Evolutionary conservation across 345 rosid genomes (phyloP), one percentile per base, ranked within the genome.

Genomic region (thale cress (Arabidopsis thaliana)): DNA sequence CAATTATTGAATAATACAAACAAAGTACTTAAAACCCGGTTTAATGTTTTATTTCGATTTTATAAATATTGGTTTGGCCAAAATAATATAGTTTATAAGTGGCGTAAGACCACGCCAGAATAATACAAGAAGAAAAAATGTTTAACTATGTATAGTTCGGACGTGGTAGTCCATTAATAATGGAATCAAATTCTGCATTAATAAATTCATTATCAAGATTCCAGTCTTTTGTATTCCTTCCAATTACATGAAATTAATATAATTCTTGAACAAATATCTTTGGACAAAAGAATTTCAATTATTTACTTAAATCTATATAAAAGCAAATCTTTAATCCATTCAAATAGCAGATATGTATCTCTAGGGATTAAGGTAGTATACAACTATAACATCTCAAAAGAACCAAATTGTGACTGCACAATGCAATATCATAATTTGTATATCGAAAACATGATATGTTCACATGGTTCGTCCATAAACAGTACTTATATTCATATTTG

Each of bases 151-250:
- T 69, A 62, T 76, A 69, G 75, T 48, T 63, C 32, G 71, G 38
- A 55, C 52, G 63, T 69, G 75, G 71, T 77, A 63, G 72, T 77
- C 80, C 80, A 77, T 77, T 71, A 77, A 64, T 64, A 77, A 20
- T 32, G 76, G 80, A 77, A 77, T 77, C 76, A 71, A 77, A 71
- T 77, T 71, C 80, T 77, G 30, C 55, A 58, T 71, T 63, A 38
- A 63, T 62, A 63, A 64, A 56, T 63, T 63, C 66, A 77, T 62
- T 48, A 34, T 48, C 13, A 32, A 77, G 61, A 77, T 77, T 77
- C 67, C 12, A 48, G 6, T 64, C 65, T 49, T 70, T 77, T 70
- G 6, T 63, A 38, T 71, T 63, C 66, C 44, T 14, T 56, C 69
- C 71, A 77, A 48, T 57, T 63, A 62, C 33, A 51, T n/a, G 11